A percentile compares a stretch with the other conserved stretches of the same genome.
These are phyloP conservation scores for Erigeron canadensis DNA, from an alignment of 129 eudicot genomes.

Conservation along the genomic window DNA sequence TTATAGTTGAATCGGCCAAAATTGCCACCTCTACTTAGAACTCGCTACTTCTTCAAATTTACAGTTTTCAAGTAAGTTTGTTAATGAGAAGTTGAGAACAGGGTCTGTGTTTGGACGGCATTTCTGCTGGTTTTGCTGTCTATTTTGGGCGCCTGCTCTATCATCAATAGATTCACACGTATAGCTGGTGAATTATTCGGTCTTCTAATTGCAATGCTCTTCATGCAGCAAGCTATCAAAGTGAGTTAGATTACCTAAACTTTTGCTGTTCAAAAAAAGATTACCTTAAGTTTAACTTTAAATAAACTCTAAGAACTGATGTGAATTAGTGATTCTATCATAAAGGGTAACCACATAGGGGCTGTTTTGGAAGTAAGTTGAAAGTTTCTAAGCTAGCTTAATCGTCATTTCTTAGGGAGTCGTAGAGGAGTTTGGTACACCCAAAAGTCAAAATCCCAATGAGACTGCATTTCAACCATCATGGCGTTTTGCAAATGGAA, in stretches of 20 bases:
- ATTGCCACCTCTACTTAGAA: background rate
- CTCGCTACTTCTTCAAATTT: background rate
- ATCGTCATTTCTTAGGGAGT: slow-evolving; percentile 60
- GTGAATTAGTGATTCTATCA: slow-evolving; percentile 11
- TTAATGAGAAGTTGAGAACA: slow-evolving; percentile 34
- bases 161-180: slow-evolving; percentile 95
- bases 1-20: background rate
- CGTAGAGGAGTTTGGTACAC: slow-evolving; percentile 87
- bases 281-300: background rate
- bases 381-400: background rate
- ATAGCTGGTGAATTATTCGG: slow-evolving; percentile 96
- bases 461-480: slow-evolving; percentile 68
- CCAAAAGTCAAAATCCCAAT: slow-evolving; percentile 67
- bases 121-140: slow-evolving; percentile 83
- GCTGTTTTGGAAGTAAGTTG: background rate
- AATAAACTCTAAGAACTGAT: background rate
- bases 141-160: slow-evolving; percentile 91
- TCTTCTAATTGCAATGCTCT: slow-evolving; percentile 96
- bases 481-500: slow-evolving; percentile 98
- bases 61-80: slow-evolving; percentile 21
- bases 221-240: slow-evolving; percentile 96
- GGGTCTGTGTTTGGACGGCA: slow-evolving; percentile 99
- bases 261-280: background rate
- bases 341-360: background rate
- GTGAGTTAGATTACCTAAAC: slow-evolving; percentile 42